Evolutionary conservation across 257 asterid species (phyloP).

Genomic region (Nemophila menziesii): DNA sequence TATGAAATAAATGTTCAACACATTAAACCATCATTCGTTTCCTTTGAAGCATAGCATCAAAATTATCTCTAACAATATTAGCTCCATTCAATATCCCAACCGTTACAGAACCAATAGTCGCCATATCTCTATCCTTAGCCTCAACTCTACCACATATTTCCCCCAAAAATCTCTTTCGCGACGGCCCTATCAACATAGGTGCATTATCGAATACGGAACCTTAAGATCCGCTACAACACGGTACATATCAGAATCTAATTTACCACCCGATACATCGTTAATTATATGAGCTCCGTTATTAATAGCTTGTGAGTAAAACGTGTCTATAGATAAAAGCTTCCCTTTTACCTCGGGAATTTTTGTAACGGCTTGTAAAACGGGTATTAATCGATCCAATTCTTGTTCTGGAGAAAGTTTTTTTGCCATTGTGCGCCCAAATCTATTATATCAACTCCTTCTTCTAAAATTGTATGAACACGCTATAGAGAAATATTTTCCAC

Average conservation of each 20-base stretch:
- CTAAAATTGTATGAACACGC: slow-evolving; percentile 45
- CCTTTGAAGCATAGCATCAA: slow-evolving; percentile 61
- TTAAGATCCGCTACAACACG: slow-evolving; percentile 41
- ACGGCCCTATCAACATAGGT: slow-evolving; percentile 71
- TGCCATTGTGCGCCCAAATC: slow-evolving; percentile 96
- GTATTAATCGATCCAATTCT: slow-evolving; percentile 69
- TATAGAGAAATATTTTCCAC: slow-evolving; percentile 55
- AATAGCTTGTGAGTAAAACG: slow-evolving; percentile 66
- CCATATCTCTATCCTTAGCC: slow-evolving; percentile 63
- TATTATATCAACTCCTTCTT: slow-evolving; percentile 75
- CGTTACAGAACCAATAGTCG: slow-evolving; percentile 61
- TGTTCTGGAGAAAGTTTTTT: slow-evolving; percentile 51
- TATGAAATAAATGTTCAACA: not conserved
- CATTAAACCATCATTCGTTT: slow-evolving; percentile 11
- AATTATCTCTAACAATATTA: slow-evolving; percentile 49
- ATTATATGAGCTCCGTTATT: slow-evolving; percentile 62
- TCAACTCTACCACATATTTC: slow-evolving; percentile 43
- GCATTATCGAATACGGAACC: slow-evolving; percentile 69
- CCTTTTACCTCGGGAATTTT: slow-evolving; percentile 68
- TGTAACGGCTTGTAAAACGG: slow-evolving; percentile 57
- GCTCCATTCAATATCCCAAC: slow-evolving; percentile 69
- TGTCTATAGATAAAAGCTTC: slow-evolving; percentile 68
- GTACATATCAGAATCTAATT: slow-evolving; percentile 45
- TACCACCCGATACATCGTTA: slow-evolving; percentile 77
- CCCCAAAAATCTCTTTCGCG: slow-evolving; percentile 85